Percentiles rank a stretch among this genome's conserved stretches.
Conservation (phyloP, 176 grass and related monocot genomes). For the Chrysopogon serrulatus region DNA sequence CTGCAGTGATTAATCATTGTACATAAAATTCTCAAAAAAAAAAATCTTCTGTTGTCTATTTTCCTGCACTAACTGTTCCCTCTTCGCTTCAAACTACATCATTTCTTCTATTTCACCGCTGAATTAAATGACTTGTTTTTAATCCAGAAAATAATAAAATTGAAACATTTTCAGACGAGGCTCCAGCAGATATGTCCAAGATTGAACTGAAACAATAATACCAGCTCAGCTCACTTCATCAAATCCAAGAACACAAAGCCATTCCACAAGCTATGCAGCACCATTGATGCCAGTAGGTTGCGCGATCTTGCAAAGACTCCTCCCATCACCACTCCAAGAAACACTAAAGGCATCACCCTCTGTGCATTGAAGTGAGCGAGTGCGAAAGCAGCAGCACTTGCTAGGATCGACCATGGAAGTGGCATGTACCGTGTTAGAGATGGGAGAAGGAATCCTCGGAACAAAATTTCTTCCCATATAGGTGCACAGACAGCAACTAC, state of each 20-base stretch:
- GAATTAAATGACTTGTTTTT: neutral
- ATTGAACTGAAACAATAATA: slow-evolving; percentile 6
- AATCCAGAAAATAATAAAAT: neutral
- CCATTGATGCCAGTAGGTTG: slow-evolving; percentile 74
- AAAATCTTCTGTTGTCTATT: neutral
- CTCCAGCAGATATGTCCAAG: neutral
- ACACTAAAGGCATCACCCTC: slow-evolving; percentile 79
- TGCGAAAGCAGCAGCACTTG: slow-evolving; percentile 75
- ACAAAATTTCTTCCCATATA: slow-evolving; percentile 95
- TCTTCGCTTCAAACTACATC: neutral
- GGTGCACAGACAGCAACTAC: slow-evolving; percentile 89
- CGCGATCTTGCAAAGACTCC: slow-evolving; percentile 72
- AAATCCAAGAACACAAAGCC: slow-evolving; percentile 96
- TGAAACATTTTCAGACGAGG: neutral
- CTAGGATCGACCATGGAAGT: slow-evolving; percentile 65
- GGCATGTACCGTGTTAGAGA: slow-evolving; percentile 90
- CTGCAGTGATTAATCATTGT: neutral
- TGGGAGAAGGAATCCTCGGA: slow-evolving; percentile 95
- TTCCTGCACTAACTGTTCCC: neutral
- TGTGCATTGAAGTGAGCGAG: slow-evolving; percentile 93
- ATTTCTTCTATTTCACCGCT: slow-evolving; percentile 4
- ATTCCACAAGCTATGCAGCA: slow-evolving; percentile 95
- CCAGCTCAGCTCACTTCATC: slow-evolving; percentile 56
- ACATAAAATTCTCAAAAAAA: neutral
- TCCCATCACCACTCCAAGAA: slow-evolving; percentile 96